phyloP scores from a whole-genome alignment of 306 rosid species.

The Casuarina cunninghamiana region DNA sequence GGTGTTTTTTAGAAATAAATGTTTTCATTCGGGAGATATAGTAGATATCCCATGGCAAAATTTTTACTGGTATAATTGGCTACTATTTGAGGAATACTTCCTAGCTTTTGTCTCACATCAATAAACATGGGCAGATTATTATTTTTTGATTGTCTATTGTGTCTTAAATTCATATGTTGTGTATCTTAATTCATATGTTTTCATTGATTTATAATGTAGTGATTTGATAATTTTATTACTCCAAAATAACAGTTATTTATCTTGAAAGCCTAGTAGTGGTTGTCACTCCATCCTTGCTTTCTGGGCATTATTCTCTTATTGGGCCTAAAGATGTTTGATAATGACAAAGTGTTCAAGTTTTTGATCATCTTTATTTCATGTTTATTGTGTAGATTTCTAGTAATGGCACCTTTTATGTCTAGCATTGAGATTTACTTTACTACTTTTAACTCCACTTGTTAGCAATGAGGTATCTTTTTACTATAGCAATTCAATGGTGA shows the following conservation, averaged over 20 bases:
- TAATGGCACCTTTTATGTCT: slow-evolving; percentile 52
- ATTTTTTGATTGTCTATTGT: background rate
- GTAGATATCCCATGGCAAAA: slow-evolving; percentile 30
- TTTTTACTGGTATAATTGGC: slow-evolving; percentile 35
- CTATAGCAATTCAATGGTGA: slow-evolving; percentile 76
- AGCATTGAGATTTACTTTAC: slow-evolving; percentile 38
- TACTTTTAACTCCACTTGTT: slow-evolving; percentile 65
- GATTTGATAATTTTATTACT: too few species aligned
- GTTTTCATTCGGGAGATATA: slow-evolving; percentile 59
- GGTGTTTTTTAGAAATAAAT: background rate
- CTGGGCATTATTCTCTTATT: slow-evolving; percentile 17
- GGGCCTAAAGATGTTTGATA: background rate
- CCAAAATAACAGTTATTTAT: too few species aligned
- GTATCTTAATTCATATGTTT: background rate
- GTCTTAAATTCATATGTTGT: background rate
- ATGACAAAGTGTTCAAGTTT: slow-evolving; percentile 49
- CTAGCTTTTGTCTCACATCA: too few species aligned
- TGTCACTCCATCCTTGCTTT: background rate
- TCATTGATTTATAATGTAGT: background rate
- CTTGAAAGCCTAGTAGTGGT: background rate
- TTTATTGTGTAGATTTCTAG: slow-evolving; percentile 50
- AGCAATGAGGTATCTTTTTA: slow-evolving; percentile 82
- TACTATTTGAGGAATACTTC: background rate
- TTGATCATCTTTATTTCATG: background rate
- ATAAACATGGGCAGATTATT: too few species aligned